Percentiles rank a stretch among this genome's conserved stretches.
These are phyloP conservation scores for Pseudopithomyces chartarum DNA, from an alignment of 2,329 filamentous ascomycete genomes.

Conservation along the genomic window DNA sequence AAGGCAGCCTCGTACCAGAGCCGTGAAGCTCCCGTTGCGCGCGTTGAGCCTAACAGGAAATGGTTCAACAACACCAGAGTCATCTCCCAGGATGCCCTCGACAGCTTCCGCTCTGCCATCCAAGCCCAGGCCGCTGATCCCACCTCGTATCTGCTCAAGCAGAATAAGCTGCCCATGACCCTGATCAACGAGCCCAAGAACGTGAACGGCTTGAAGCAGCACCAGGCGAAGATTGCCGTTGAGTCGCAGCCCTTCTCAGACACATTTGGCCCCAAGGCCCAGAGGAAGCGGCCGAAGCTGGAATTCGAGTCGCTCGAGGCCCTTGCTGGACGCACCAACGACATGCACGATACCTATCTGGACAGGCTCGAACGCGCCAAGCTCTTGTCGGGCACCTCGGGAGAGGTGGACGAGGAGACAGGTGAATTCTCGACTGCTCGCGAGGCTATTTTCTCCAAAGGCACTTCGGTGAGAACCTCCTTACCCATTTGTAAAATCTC, in stretches of 20 bases:
- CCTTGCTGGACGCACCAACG: conserved; percentile 77
- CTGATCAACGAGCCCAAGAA: conserved; percentile 78
- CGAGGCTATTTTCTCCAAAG: conserved; percentile 77
- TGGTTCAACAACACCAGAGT: conserved; percentile 96
- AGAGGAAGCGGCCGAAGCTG: conserved; percentile 90
- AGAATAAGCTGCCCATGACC: conserved; percentile 96
- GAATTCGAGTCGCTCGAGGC: conserved; percentile 81
- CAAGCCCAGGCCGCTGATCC: conserved; percentile 88
- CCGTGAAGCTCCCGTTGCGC: conserved; percentile 77
- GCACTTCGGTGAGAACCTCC: conserved; percentile 63
- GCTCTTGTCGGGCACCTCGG: conserved; percentile 73
- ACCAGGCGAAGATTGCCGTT: conserved; percentile 91
- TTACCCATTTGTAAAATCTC: no score
- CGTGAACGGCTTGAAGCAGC: conserved; percentile 84
- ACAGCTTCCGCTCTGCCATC: conserved; percentile 88
- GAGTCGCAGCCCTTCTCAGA: conserved; percentile 84
- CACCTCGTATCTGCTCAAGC: conserved; percentile 92
- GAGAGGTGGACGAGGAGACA: conserved; percentile 57
- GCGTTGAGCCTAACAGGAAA: conserved; percentile 93
- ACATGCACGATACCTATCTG: conserved; percentile 80
- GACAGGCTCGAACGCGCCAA: conserved; percentile 80
- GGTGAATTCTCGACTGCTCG: conserved; percentile 52
- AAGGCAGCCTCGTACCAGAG: conserved; percentile 85
- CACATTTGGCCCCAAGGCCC: conserved; percentile 91
- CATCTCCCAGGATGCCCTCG: conserved; percentile 86